phyloP scores from a whole-genome alignment of 2,329 filamentous ascomycete species.

The Hymenoscyphus fraxineus region DNA sequence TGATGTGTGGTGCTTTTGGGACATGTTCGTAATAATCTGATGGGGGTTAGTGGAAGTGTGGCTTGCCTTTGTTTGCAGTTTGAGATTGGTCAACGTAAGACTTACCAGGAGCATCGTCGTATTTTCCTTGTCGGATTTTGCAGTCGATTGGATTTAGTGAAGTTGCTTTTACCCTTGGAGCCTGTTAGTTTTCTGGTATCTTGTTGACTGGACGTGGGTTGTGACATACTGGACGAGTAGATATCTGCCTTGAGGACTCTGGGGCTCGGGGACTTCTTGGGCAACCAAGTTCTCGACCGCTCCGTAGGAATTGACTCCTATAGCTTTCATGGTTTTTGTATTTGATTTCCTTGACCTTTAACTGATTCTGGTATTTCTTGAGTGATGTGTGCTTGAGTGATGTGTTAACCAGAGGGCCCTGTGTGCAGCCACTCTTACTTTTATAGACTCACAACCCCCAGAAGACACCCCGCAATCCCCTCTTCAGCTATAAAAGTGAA shows the following conservation, averaged over 20 bases:
- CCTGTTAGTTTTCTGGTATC: neutral
- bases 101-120: slow-evolving; percentile 37
- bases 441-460: neutral
- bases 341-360: neutral
- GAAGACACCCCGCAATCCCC: neutral
- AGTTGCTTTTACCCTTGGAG: slow-evolving; percentile 35
- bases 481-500: neutral
- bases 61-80: neutral
- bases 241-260: slow-evolving; percentile 33
- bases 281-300: slow-evolving; percentile 1
- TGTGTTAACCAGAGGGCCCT: neutral
- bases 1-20: slow-evolving; percentile 35
- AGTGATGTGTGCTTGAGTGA: neutral
- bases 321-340: neutral
- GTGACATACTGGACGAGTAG: slow-evolving; percentile 35
- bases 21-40: slow-evolving; percentile 36
- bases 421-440: neutral
- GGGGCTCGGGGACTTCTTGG: slow-evolving; percentile 7
- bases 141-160: slow-evolving; percentile 41
- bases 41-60: neutral
- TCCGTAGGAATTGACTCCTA: slow-evolving; percentile 3
- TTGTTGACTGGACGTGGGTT: neutral
- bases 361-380: neutral
- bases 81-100: neutral
- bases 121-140: slow-evolving; percentile 36